Evolutionary conservation across 1,284 basidiomycete species (phyloP), one percentile per base, ranked within the genome.

Genomic region (Ganoderma lingzhi): DNA sequence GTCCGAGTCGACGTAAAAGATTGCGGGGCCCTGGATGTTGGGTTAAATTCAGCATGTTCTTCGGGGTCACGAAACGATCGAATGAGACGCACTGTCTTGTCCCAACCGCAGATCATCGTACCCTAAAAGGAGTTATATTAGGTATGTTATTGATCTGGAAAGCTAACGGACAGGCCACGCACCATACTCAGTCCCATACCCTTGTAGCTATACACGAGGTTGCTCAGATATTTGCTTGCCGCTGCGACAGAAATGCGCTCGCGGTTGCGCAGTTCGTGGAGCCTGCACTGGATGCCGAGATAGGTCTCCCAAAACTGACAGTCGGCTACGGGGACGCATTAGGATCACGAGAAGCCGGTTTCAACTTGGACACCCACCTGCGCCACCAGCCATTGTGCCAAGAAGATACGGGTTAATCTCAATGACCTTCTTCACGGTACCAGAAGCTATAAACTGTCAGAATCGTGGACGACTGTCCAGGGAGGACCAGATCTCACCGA

Each of bases 51-150:
- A 48, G 19, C 8, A 19, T 23, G 17, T 48, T 17, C 4, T 48
- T 6, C 15, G 9, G 14, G 8, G 9, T 41, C 14, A 6, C 15
- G 28, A 23, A n/a, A 15, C 1, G 6, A 14, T 3, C 2, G 45
- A 6, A n/a, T 19, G 8, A 14, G 10, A 82, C 91, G 75, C 73
- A 94, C 94, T 12, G 97, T 98, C 87, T 99, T 99, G 84, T 99
- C 98, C 97, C 97, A 99, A 37, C 98, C 98, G 77, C 97, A 99
- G 74, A 99, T 98, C 98, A 99, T 99, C 2, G 98, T 99, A 68
- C 98, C 98, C 95, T 96, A 44, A 23, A 48, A 17, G 60, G 3
- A 17, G 41, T 63, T 51, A 65, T 35, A 59, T 51, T 9, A 51
- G 37, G 62, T 51, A 65, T 35, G 56, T 51, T 9, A 51, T 32